Evolutionary conservation across 1,284 basidiomycete genomes (phyloP), one percentile per base, ranked within the genome.

Genomic region (Anthracocystis setariae): DNA sequence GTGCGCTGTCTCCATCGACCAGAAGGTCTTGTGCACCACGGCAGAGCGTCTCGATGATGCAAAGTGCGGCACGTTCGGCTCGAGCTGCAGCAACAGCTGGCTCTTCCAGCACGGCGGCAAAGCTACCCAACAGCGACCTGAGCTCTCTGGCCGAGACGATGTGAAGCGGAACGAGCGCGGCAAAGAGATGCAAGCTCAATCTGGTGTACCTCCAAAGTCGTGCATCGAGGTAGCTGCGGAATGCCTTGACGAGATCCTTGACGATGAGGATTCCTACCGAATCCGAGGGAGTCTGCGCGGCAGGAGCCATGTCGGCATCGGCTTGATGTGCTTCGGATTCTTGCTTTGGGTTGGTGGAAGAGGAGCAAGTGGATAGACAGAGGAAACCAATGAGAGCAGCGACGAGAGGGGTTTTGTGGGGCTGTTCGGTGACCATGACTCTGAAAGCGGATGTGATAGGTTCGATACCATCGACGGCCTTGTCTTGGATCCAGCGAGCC

Each of bases 81-180:
- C 94, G 88, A 29, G 90, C 89, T 66, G 92, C 90, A 5, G 92
- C 92, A 2, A 93, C 92, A 45, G 91, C 92, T 68, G 94, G 92
- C 81, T 95, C 93, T 72, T 93, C 91, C 24, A 96, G 85, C 3
- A 95, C 93, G 0, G 89, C 87, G 3, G 90, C 89, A 74, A 95
- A 92, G 0, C 92, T 90, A 64, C 89, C 88, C 24, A 95, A 86
- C 12, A 94, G 87, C 8, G 88, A 86, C 44, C 90, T 86, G 85
- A 96, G 87, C 3, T 92, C 93, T 15, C 89, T 86, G 0, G 89
- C 83, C 3, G 90, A 88, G 48, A 96, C 87, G 1, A 95, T 85
- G 48, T 88, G 87, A 8, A 81, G 67, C 9, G 12, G 92, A 88
- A 29, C 90, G 35, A 79, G 58, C 37, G 68, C 65, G 25, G 71